These are phyloP conservation scores for Phanerodontia chrysosporium DNA, from an alignment of 768 basidiomycete species.

Conservation along the genomic window DNA sequence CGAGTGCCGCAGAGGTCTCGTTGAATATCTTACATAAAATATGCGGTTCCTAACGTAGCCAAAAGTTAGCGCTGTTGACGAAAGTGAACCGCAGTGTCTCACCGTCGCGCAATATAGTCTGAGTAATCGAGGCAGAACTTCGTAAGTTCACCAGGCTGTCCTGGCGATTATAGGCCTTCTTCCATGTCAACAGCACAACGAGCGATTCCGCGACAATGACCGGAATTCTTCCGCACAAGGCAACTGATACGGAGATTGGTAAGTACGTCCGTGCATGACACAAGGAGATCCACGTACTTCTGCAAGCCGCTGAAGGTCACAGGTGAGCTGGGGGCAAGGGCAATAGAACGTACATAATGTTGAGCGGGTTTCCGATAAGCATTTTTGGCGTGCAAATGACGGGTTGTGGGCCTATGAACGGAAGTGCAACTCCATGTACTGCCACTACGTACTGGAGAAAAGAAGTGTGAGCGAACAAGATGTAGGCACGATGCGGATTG, in stretches of 20 bases:
- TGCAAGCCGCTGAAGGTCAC: too few relatives aligned
- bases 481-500: not conserved
- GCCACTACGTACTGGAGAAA: not conserved
- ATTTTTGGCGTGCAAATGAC: not conserved
- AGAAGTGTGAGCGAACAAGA: not conserved
- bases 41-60: not conserved
- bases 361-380: not conserved
- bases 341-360: not conserved
- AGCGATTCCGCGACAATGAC: not conserved
- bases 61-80: not conserved
- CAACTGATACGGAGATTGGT: not conserved
- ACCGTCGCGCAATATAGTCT: not conserved
- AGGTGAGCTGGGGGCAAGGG: too few relatives aligned
- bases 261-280: too few relatives aligned
- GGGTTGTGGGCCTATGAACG: not conserved
- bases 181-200: not conserved
- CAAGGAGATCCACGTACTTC: too few relatives aligned
- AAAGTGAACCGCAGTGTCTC: not conserved
- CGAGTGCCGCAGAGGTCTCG: not conserved
- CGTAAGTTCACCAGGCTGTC: not conserved
- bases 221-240: not conserved
- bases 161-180: not conserved
- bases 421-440: not conserved
- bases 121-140: not conserved
- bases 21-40: not conserved